Base-by-base conservation (phyloP, 2,329 filamentous ascomycete species). In the Talaromyces sp. region DNA sequence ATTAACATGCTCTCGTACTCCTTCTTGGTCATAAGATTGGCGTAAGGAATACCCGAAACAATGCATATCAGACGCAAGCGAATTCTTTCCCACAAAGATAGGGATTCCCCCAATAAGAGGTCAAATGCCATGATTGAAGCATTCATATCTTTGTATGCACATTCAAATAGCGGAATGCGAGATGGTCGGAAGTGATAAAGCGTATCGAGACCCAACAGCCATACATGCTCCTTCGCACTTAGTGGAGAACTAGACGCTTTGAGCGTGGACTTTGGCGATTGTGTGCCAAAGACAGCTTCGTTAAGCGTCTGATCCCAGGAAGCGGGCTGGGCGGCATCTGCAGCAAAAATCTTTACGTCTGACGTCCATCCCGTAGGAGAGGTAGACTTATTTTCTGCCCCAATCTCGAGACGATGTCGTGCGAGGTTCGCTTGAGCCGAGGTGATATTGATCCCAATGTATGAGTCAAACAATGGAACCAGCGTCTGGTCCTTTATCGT, bases 151-250 rank as follows among this genome's bases (percentile, higher is more conserved):
- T 67, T 70, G 4, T 75, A 72, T 0, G 82, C 78, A 50, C 82
- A 76, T 8, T 73, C 64, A 14, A 87, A 77, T 2, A 86, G 69
- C 0, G 81, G 79, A 62, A 73, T 76, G 14, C 85, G 75, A 0
- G 84, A 85, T 0, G 84, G 85, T 0, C 75, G 76, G 69, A 87
- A 87, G 70, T 87, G 84, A 63, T 87, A 87, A 5, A 86, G 70
- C 2, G 83, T 83, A 69, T 87, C 85, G 0, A 87, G 76, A 0
- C 81, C 85, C 1, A 87, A 76, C 0, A 87, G 74, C 83, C 84
- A 86, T n/a, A 71, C 69, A 59, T 84, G 73, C 19, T n/a, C 16
- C 14, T 64, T 27, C 14, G 13, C 31, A 27, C 9, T n/a, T 3
- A 11, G 16, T 31, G 50, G 22, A 54, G 50, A 16, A 54, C 8